Evolutionary conservation across 1,284 basidiomycete species (phyloP), one percentile per base, ranked within the genome.

Genomic region (Trametes sp.): DNA sequence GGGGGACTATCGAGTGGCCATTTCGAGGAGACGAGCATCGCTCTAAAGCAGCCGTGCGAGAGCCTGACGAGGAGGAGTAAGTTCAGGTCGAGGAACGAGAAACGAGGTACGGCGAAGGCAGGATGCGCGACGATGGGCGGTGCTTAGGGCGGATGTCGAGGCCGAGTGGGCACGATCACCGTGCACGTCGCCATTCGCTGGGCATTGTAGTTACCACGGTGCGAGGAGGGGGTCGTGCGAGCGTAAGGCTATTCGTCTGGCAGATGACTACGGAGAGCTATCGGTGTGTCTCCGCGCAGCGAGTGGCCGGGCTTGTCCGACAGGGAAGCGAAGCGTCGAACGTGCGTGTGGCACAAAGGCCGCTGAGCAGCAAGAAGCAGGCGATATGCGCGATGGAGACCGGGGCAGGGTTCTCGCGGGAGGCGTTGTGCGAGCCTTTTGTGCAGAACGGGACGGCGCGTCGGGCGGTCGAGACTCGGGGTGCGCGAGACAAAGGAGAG

Each of bases 131-230:
- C 11, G 33, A 38, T 53, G 35, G 24, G 23, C 19, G 58, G 29
- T 41, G 29, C 3, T 23, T 59, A 29, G 46, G 52, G 50, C 23
- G 42, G 54, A 49, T 36, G 50, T 46, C 13, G 42, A 31, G 36
- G 24, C 50, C 45, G 21, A 33, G 51, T 57, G 33, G 33, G 58
- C 45, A 59, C 55, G 61, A 57, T 59, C 63, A 60, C 54, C 66
- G 69, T 70, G 69, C 67, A 57, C 65, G 56, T 49, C 38, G 50
- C 53, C 56, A 70, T 70, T 70, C 67, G 69, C 67, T 64, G 62
- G 29, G 35, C 28, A n/a, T 29, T 11, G 46, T 7, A 48, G 36
- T 54, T 63, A 56, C 63, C 69, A 65, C 69, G 65, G 56, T 51
- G 41, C 41, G 19, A 28, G 50, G 53, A 31, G 55, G 38, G 57